phyloP scores from a whole-genome alignment of 2,329 filamentous ascomycete species.

The Neoscytalidium dimidiatum region DNA sequence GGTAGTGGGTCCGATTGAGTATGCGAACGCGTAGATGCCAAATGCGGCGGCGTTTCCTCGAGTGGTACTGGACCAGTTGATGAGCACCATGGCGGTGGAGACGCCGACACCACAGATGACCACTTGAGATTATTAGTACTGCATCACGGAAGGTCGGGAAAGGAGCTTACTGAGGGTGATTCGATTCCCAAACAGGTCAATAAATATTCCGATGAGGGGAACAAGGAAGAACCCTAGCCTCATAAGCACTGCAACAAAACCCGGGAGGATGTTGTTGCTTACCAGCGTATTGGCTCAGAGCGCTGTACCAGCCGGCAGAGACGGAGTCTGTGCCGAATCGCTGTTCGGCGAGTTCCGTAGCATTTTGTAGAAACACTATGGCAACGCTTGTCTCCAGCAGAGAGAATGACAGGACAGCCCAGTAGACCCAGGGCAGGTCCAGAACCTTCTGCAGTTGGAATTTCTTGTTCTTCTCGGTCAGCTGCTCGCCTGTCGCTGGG shows the following conservation, averaged over 20 bases:
- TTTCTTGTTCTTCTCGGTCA: constrained; percentile 48
- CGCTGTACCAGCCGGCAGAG: constrained; percentile 62
- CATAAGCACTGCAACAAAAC: too few species aligned
- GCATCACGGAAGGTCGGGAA: too few species aligned
- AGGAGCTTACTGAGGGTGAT: constrained; percentile 38
- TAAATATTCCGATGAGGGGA: constrained; percentile 56
- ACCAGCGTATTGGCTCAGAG: constrained; percentile 53
- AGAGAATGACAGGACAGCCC: constrained; percentile 57
- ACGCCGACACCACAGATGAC: constrained; percentile 52
- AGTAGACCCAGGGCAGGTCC: constrained; percentile 61
- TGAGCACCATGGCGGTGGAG: constrained; percentile 55
- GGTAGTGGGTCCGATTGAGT: constrained; percentile 57
- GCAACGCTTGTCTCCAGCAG: constrained; percentile 61
- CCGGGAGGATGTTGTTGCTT: too few species aligned
- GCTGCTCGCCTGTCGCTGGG: constrained; percentile 58
- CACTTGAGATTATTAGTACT: constrained; percentile 22
- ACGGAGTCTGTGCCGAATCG: constrained; percentile 57
- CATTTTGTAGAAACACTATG: constrained; percentile 57
- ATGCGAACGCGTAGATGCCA: constrained; percentile 60
- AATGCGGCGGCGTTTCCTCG: constrained; percentile 60
- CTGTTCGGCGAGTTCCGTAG: constrained; percentile 62
- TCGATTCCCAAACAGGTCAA: constrained; percentile 61
- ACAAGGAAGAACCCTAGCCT: constrained; percentile 58
- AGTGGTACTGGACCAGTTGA: constrained; percentile 53
- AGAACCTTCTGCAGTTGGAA: constrained; percentile 59